Base-by-base conservation (phyloP, 2,329 filamentous ascomycete genomes). In the Ceratocystis cubensis region DNA sequence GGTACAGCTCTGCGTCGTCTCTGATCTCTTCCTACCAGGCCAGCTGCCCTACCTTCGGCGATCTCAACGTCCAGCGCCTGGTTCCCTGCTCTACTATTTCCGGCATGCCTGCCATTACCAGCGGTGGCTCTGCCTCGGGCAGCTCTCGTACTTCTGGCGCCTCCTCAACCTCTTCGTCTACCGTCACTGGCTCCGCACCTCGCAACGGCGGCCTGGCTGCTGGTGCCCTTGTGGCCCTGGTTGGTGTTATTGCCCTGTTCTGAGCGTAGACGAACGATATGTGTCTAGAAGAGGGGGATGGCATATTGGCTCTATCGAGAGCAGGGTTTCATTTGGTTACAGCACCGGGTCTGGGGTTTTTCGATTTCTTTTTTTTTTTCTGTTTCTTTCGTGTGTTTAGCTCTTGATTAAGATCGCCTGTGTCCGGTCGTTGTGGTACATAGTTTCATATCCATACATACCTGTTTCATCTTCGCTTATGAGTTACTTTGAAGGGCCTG, bases 1-100 rank as follows among this genome's bases (percentile, higher is more conserved):
- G 76, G 75, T 73, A 72, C 70, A 66, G 65, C 22, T 56, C 69
- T 45, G 71, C 75, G 72, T 61, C 69, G 67, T 70, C 69, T 64
- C 69, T 72, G 41, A 70, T 64, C 2, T 30, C 62, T 13, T 67
- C 66, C 15, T 67, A 67, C 45, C 28, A 33, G 22, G 46, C 25
- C 17, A 48, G 25, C 20, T 67, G 66, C 62, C 66, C 66, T 8
- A 65, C 66, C n/a, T 25, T 64, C 10, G 37, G n/a, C 28, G 66
- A 63, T 41, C 28, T 64, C 61, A 53, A 61, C 20, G 13, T 65
- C 5, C n/a, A 50, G 20, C 56, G 46, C 41, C 25, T 50, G 20
- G 41, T 48, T 15, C 67, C 67, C 45, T 69, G 67, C 66, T 57
- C 66, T 15, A 69, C 65, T 37, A 65, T 20, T 28, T 30, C 56